Evolutionary conservation across 169 alveolate genomes (phyloP).

Genomic region (Plasmodium cynomolgi): DNA sequence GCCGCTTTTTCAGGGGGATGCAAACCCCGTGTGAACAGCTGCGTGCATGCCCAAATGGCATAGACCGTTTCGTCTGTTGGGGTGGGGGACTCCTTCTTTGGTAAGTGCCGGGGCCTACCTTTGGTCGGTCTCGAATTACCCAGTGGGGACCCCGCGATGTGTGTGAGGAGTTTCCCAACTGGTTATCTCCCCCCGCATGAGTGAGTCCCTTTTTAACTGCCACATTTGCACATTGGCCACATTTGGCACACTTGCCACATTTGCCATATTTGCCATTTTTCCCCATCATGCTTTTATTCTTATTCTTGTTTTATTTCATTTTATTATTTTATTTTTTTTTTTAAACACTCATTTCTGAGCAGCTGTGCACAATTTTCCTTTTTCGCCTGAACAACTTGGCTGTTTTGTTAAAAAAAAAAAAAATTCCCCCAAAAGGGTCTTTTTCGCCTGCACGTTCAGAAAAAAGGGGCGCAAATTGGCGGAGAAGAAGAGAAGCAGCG

Average conservation of each 20-base stretch:
- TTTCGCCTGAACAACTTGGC: constrained; percentile 3
- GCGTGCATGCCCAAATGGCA: not conserved
- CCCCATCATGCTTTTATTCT: not conserved
- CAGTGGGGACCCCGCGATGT: not conserved
- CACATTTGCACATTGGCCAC: not conserved
- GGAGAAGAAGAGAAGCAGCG: no score
- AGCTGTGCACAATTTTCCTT: not conserved
- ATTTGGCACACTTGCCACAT: not conserved
- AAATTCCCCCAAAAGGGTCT: not conserved
- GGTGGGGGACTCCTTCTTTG: not conserved
- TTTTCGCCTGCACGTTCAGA: constrained; percentile 4
- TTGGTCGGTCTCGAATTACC: not conserved
- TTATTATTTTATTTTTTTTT: not conserved
- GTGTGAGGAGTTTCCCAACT: not conserved
- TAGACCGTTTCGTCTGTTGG: not conserved
- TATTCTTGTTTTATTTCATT: not conserved
- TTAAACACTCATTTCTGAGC: not conserved
- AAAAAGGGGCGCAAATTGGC: no score
- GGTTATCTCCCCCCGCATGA: not conserved
- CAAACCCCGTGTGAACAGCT: not conserved
- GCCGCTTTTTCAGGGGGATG: not conserved
- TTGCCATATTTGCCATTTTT: not conserved
- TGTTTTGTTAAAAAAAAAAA: not conserved
- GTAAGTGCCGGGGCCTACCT: not conserved
- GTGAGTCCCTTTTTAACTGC: not conserved